Percentiles rank a stretch among this genome's conserved stretches.
These are phyloP conservation scores for Syzygium malaccense DNA, from an alignment of 441 rosid species.

Conservation along the genomic window DNA sequence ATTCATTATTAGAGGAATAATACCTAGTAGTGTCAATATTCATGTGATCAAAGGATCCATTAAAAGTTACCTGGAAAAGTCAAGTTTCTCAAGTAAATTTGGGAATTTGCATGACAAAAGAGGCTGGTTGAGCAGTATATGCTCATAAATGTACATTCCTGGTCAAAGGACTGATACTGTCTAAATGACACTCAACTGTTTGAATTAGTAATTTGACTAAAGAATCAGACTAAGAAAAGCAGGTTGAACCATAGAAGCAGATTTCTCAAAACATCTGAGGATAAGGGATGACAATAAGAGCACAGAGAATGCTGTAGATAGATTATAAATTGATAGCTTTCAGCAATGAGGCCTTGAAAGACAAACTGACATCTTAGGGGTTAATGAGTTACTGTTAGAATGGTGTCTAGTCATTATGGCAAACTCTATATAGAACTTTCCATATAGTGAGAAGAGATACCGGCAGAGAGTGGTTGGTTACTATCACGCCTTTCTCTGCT, in stretches of 20 bases:
- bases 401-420: not conserved
- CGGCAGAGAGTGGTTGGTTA: slow-evolving; percentile 83
- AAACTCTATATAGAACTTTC: not conserved
- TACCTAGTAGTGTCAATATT: slow-evolving; percentile 96
- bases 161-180: not conserved
- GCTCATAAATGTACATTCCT: not conserved
- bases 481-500: slow-evolving; percentile 85
- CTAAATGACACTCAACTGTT: not conserved
- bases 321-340: not conserved
- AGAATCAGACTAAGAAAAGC: not conserved
- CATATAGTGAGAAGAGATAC: slow-evolving; percentile 34
- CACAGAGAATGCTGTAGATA: not conserved
- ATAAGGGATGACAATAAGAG: not conserved
- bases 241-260: not conserved
- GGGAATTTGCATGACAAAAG: not conserved
- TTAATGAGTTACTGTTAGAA: not conserved
- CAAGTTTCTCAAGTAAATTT: not conserved
- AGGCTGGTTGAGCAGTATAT: not conserved
- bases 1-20: not conserved
- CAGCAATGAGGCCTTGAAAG: not conserved
- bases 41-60: slow-evolving; percentile 99
- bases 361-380: not conserved
- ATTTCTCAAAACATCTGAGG: not conserved
- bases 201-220: not conserved
- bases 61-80: slow-evolving; percentile 73